Conservation (phyloP, 352 stramenopile genomes). For the Pythium utonaiense region DNA sequence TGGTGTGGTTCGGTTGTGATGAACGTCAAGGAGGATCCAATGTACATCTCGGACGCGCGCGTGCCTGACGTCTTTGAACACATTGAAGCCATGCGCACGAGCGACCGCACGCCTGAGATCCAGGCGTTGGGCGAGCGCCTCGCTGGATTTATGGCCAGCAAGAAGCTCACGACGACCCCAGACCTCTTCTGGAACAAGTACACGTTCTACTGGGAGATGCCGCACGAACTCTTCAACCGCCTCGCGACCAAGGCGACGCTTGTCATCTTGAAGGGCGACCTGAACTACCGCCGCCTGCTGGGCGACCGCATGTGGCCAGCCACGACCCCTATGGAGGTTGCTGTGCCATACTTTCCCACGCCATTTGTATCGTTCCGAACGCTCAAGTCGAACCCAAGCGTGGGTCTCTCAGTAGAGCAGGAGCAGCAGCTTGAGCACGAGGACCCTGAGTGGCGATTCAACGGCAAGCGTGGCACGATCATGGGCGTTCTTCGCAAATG, state of each 20-base stretch:
- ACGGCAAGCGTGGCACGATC: conserved; percentile 69
- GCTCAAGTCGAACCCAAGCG: conserved; percentile 68
- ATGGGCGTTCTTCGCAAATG: conserved; percentile 40
- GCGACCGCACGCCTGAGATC: conserved; percentile 31
- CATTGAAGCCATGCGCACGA: conserved; percentile 46
- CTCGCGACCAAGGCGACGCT: conserved; percentile 54
- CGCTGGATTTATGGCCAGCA: conserved; percentile 25
- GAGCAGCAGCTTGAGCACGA: conserved; percentile 45
- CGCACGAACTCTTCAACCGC: conserved; percentile 25
- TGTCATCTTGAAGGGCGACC: conserved; percentile 96
- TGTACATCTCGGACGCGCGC: conserved; percentile 81
- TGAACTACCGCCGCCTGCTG: conserved; percentile 96
- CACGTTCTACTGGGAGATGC: conserved; percentile 74
- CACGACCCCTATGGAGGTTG: conserved; percentile 77
- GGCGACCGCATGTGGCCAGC: conserved; percentile 91
- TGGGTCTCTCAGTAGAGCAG: conserved; percentile 41
- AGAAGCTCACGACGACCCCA: conserved; percentile 21
- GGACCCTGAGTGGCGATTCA: conserved; percentile 59
- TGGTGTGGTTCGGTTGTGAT: conserved; percentile 60
- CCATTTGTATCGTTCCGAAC: conserved; percentile 69
- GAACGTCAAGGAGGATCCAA: conserved; percentile 69
- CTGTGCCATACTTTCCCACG: conserved; percentile 73
- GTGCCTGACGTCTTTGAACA: conserved; percentile 53
- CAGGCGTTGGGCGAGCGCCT: conserved; percentile 50
- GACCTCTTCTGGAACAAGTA: conserved; percentile 71